These are phyloP conservation scores for Aspergillus sp. DNA, from an alignment of 2,329 filamentous ascomycete species.

Conservation along the genomic window DNA sequence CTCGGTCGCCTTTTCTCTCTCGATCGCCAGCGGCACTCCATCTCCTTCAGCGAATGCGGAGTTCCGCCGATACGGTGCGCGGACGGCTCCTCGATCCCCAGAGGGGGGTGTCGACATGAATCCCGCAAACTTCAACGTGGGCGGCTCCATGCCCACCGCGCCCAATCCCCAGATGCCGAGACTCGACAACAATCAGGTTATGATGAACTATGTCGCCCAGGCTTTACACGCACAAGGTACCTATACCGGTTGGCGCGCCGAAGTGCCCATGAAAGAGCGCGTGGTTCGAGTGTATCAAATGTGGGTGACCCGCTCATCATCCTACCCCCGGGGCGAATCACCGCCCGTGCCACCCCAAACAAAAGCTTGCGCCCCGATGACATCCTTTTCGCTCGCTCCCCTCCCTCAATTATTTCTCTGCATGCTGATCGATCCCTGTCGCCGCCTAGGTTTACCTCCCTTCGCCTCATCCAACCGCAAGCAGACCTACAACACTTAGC, in stretches of 20 bases:
- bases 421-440: background rate
- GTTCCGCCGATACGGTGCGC: slow-evolving; percentile 25
- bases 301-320: slow-evolving; percentile 28
- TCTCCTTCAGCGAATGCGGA: slow-evolving; percentile 37
- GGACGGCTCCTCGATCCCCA: slow-evolving; percentile 37
- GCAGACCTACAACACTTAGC: slow-evolving; percentile 39
- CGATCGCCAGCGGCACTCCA: slow-evolving; percentile 5
- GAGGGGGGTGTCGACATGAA: slow-evolving; percentile 42
- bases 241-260: slow-evolving; percentile 46
- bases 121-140: slow-evolving; percentile 41
- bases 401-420: background rate
- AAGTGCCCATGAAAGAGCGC: slow-evolving; percentile 40
- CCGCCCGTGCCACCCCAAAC: background rate
- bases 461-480: slow-evolving; percentile 45
- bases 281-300: slow-evolving; percentile 45
- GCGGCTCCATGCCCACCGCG: slow-evolving; percentile 33
- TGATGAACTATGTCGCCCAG: slow-evolving; percentile 40
- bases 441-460: slow-evolving; percentile 42
- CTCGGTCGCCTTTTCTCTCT: background rate
- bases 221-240: slow-evolving; percentile 41
- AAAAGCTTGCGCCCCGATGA: background rate
- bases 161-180: slow-evolving; percentile 35
- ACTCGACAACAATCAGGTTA: slow-evolving; percentile 33
- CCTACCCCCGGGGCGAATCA: background rate
- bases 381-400: background rate